Conservation (phyloP, 495 filamentous ascomycete species). For the Xylaria castorea region DNA sequence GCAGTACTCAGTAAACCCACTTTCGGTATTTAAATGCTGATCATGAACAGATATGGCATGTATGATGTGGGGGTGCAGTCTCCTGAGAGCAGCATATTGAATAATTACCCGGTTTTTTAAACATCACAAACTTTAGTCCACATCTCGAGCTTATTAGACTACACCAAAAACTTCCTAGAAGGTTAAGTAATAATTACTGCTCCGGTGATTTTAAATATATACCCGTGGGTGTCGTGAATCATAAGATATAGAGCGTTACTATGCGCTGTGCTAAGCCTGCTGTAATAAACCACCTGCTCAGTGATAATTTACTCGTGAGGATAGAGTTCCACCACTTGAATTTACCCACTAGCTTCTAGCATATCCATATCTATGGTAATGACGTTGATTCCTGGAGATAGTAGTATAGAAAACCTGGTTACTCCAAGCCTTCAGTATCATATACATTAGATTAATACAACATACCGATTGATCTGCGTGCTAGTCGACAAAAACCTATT, state of each 20-base stretch:
- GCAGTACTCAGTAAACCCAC: background rate
- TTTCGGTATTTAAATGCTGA: background rate
- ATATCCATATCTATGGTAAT: background rate
- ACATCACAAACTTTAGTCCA: background rate
- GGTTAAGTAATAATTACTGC: background rate
- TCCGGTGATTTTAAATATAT: background rate
- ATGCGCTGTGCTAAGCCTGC: background rate
- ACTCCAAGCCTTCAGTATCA: slow-evolving; percentile 4
- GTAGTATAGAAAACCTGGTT: background rate
- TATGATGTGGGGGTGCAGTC: background rate
- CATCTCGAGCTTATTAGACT: background rate
- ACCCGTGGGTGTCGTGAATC: background rate
- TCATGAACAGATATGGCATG: background rate
- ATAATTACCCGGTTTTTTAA: background rate
- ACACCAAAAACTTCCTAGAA: background rate
- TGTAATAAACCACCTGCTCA: background rate
- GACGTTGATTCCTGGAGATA: background rate
- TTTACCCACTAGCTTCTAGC: background rate
- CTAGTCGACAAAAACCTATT: background rate
- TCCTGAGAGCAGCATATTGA: background rate
- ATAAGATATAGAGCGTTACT: background rate
- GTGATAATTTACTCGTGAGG: background rate
- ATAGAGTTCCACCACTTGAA: background rate
- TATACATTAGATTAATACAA: background rate
- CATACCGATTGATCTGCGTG: background rate